Evolutionary conservation across 2,329 filamentous ascomycete species (phyloP).

Genomic region (Chrysosporium keratinophilum): DNA sequence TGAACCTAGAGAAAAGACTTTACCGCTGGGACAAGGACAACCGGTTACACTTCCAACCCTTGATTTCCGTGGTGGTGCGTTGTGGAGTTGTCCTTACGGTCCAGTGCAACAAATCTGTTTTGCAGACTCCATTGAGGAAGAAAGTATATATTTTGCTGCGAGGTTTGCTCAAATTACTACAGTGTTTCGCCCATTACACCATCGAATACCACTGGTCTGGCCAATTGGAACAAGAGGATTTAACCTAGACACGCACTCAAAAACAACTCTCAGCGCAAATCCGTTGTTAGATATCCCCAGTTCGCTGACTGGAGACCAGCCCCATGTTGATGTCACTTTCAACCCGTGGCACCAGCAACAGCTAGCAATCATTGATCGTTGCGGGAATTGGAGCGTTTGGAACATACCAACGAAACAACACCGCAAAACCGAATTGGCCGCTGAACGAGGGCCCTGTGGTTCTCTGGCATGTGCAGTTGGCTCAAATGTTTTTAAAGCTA

Average conservation of each 20-base stretch:
- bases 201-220: constrained; percentile 22
- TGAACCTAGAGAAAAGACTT: not conserved
- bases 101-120: constrained; percentile 48
- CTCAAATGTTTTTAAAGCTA: constrained; percentile 7
- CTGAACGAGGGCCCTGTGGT: constrained; percentile 24
- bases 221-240: constrained; percentile 15
- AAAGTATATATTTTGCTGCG: constrained; percentile 40
- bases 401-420: constrained; percentile 29
- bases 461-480: constrained; percentile 21
- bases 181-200: constrained; percentile 39
- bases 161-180: constrained; percentile 38
- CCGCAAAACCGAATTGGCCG: constrained; percentile 23
- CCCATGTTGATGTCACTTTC: constrained; percentile 48
- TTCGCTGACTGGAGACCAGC: constrained; percentile 35
- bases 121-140: constrained; percentile 35
- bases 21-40: constrained; percentile 24
- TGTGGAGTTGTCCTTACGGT: constrained; percentile 41
- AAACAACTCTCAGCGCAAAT: constrained; percentile 38
- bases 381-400: constrained; percentile 46
- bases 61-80: constrained; percentile 33
- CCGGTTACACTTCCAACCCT: constrained; percentile 33
- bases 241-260: constrained; percentile 16
- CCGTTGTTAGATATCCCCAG: constrained; percentile 37
- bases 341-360: constrained; percentile 51
- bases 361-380: constrained; percentile 45